phyloP scores from a whole-genome alignment of 164 flowering plant species.

The Tetracentron sinense region DNA sequence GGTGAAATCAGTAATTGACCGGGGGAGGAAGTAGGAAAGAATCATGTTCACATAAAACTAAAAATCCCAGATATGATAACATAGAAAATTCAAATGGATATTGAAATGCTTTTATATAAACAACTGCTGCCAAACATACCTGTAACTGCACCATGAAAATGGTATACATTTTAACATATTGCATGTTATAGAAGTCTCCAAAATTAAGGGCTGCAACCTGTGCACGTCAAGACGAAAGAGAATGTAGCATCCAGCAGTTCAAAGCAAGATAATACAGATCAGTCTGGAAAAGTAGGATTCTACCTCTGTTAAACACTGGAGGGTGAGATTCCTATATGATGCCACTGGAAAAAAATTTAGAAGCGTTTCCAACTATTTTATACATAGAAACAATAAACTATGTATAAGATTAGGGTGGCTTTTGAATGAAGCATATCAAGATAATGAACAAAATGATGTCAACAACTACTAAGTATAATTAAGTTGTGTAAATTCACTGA shows the following conservation, averaged over 20 bases:
- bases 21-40: too few relatives aligned
- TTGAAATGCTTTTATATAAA: neutral
- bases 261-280: constrained; percentile 2
- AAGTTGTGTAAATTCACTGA: neutral
- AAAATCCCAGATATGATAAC: too few relatives aligned
- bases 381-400: neutral
- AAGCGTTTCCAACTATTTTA: constrained; percentile 76
- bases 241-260: neutral
- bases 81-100: too few relatives aligned
- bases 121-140: constrained; percentile 32
- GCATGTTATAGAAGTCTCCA: constrained; percentile 75
- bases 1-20: too few relatives aligned
- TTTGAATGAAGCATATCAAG: too few relatives aligned
- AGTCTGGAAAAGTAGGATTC: neutral
- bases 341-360: constrained; percentile 76
- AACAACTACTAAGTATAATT: too few relatives aligned
- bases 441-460: too few relatives aligned
- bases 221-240: constrained; percentile 1
- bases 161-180: constrained; percentile 75
- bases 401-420: too few relatives aligned
- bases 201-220: constrained; percentile 91
- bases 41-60: too few relatives aligned
- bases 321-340: constrained; percentile 83
- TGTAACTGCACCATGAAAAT: constrained; percentile 88
- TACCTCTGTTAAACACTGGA: constrained; percentile 95